Evolutionary conservation across 768 basidiomycete species (phyloP), one percentile per base, ranked within the genome.

Genomic region (Cubamyces sp.): DNA sequence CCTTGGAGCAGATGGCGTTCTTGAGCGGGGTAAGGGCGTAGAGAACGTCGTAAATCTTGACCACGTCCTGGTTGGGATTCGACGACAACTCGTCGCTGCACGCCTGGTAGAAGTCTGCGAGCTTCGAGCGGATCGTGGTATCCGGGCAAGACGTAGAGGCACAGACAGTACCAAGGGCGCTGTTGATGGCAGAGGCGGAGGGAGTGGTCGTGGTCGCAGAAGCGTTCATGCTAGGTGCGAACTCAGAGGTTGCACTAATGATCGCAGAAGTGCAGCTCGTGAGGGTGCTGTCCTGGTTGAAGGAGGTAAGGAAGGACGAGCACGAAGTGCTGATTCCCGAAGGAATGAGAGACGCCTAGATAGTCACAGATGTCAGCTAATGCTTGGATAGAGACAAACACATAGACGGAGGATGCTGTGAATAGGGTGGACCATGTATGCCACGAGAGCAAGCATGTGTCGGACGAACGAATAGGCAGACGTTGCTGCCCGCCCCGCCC

Each of bases 51-150:
- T 98, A 99, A 1, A 83, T 75, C 26, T 74, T 68, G 72, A 84
- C 72, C 48, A 97, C 90, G 25, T 79, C 72, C 0, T 47, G 0
- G 64, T 82, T 83, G 49, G 76, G 70, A 50, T 58, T 70, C 11
- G 81, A 76, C 3, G 84, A 85, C 67, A 99, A 77, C 77, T 98
- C 96, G 19, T 70, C 60, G 0, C 77, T 60, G 81, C 96, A 99
- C 12, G 82, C 80, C 9, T 82, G 69, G 74, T 87, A 87, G 77
- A 98, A 97, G 8, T 78, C 60, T 54, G 84, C 76, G 56, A 98
- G 84, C 67, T 84, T 79, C 43, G 77, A 62, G 57, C 88, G 83
- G 70, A 98, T 73, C 60, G 79, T 70, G 42, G 75, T 81, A 40
- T 84, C 79, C 6, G 85, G 76, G 77, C 93, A 96, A 2, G 77